Evolutionary conservation across 306 rosid species (phyloP).

Genomic region (Argentina anserina): DNA sequence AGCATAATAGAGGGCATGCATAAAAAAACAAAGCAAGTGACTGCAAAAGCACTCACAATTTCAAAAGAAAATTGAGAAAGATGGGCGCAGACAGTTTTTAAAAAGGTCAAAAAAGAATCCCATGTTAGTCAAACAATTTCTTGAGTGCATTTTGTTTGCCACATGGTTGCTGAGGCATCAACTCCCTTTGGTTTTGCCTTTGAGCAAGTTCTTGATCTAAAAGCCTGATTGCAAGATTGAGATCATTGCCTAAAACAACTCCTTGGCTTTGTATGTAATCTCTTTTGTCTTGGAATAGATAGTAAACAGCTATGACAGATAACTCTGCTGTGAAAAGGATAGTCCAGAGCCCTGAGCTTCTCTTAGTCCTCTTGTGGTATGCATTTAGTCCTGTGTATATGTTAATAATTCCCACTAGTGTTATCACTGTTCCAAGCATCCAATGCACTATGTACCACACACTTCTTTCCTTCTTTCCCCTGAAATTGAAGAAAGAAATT

Average conservation of each 20-base stretch:
- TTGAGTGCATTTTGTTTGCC: conserved; percentile 73
- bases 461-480: conserved; percentile 77
- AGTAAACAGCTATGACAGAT: conserved; percentile 57
- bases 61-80: background rate
- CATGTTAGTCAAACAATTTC: conserved; percentile 74
- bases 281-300: conserved; percentile 85
- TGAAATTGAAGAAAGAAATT: conserved; percentile 15
- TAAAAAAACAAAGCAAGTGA: conserved; percentile 30
- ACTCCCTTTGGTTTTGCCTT: conserved; percentile 42
- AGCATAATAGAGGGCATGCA: conserved; percentile 47
- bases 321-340: conserved; percentile 74
- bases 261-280: conserved; percentile 73
- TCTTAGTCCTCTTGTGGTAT: conserved; percentile 59
- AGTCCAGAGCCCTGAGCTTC: conserved; percentile 69
- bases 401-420: conserved; percentile 71
- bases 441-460: conserved; percentile 80
- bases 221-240: conserved; percentile 24
- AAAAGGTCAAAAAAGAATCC: background rate
- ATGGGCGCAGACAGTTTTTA: background rate
- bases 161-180: conserved; percentile 53
- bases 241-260: conserved; percentile 37
- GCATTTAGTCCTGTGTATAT: conserved; percentile 81
- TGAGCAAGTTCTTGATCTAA: conserved; percentile 39
- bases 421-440: conserved; percentile 73
- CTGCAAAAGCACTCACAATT: conserved; percentile 19